Percentiles rank a stretch among this genome's conserved stretches.
Conservation (phyloP, 1,139 yeast genomes). For the Tardiomyces blankii region DNA sequence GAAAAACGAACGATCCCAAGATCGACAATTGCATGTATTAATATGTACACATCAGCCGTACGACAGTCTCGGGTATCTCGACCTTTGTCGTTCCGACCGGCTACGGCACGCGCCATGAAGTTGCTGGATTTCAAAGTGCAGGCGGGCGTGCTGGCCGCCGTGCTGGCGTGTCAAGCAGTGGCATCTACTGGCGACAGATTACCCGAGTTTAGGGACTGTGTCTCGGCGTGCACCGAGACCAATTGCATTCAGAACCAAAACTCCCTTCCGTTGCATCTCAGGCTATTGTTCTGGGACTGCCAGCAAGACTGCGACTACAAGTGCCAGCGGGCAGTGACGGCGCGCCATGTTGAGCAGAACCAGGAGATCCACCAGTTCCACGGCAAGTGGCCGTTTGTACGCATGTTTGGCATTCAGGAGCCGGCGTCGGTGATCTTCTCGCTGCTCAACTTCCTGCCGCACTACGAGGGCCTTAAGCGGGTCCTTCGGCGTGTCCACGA, state of each 20-base stretch:
- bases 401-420: conserved; percentile 75
- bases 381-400: conserved; percentile 91
- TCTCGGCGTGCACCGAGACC: conserved; percentile 40
- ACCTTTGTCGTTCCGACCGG: neutral
- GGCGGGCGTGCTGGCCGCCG: too few species aligned
- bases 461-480: conserved; percentile 44
- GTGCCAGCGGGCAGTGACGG: conserved; percentile 71
- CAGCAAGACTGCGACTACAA: conserved; percentile 78
- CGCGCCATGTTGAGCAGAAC: conserved; percentile 33
- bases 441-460: conserved; percentile 67
- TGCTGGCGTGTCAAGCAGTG: conserved; percentile 3
- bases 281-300: conserved; percentile 66
- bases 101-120: neutral
- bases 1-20: too few species aligned
- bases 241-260: conserved; percentile 26
- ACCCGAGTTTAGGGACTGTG: conserved; percentile 58
- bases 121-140: neutral
- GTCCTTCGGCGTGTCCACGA: conserved; percentile 18
- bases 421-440: conserved; percentile 74
- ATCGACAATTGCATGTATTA: too few species aligned
- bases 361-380: conserved; percentile 72
- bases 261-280: conserved; percentile 36
- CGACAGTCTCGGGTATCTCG: neutral
- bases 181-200: conserved; percentile 76
- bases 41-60: too few species aligned